Base-by-base conservation (phyloP, 1,139 yeast species). In the Hemisphaericaspora lyxosophila region DNA sequence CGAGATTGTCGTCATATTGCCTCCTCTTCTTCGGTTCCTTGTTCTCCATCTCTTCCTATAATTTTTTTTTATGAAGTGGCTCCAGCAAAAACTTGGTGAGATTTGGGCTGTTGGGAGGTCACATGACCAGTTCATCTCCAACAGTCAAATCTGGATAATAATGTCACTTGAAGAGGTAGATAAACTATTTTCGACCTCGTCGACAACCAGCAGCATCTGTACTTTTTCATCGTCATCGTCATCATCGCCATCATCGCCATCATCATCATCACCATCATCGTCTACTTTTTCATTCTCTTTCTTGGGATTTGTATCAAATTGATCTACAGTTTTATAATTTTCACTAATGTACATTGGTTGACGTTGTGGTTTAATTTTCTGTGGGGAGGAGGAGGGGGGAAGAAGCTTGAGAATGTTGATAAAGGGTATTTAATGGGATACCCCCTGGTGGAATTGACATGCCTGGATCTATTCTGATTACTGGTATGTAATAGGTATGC, bases 381-480 rank as follows among this genome's bases (percentile, higher is more conserved):
- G n/a, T n/a, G n/a, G n/a, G n/a, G n/a, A n/a, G n/a, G n/a, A n/a
- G n/a, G n/a, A n/a, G n/a, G n/a, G n/a, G n/a, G n/a, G n/a, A n/a
- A n/a, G n/a, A n/a, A n/a, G n/a, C n/a, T n/a, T n/a, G n/a, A n/a
- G n/a, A n/a, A n/a, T 28, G 32, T 24, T 33, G 31, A 22, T 31
- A 30, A 19, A 34, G 16, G 23, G 34, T 19, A 23, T 28, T 18
- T 22, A 39, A 24, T 6, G 51, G 51, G 15, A 55, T 45, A 1
- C 63, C 64, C 3, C 65, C 64, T 1, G 43, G 41, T 11, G 67
- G 67, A 7, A 60, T 38, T 3, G 43, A 44, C 49, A 45, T 47
- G 3, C 65, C 64, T 5, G 57, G 56, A 7, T 52, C 56, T 2
- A 61, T 36, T 26, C 50, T 42, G n/a, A 60, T 42, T 4, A 44